These are phyloP conservation scores for Endogone sp. DNA, from an alignment of 192 early-diverging fungal species.

Conservation along the genomic window DNA sequence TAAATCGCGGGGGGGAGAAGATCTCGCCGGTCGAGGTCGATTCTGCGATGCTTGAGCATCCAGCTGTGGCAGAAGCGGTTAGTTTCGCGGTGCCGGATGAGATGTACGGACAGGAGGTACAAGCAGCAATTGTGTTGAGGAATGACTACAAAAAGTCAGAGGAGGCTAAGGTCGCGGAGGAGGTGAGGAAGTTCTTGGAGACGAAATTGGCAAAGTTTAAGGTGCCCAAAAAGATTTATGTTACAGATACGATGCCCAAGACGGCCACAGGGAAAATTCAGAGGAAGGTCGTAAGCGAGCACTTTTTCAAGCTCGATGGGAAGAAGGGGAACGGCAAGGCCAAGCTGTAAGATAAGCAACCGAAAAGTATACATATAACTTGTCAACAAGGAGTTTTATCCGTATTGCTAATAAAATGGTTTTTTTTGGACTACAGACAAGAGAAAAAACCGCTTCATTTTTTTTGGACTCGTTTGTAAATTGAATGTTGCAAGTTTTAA, in stretches of 20 bases:
- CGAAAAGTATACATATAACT: no score
- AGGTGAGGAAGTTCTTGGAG: constrained; percentile 47
- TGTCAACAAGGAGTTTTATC: no score
- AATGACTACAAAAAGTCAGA: background rate
- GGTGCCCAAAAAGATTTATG: constrained; percentile 66
- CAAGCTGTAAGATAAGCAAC: constrained; percentile 33
- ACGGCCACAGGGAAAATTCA: constrained; percentile 77
- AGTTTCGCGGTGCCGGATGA: constrained; percentile 70
- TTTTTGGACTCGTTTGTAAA: no score
- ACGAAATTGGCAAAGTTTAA: constrained; percentile 66
- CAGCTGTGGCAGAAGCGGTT: constrained; percentile 67
- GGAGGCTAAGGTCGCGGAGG: constrained; percentile 21
- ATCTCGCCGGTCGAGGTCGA: constrained; percentile 88
- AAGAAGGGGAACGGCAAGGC: constrained; percentile 13
- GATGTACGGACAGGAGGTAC: constrained; percentile 83
- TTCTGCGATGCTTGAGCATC: constrained; percentile 61
- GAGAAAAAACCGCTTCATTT: no score
- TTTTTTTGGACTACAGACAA: no score
- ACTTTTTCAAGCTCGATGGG: constrained; percentile 42
- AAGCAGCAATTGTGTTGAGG: constrained; percentile 66
- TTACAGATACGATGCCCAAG: constrained; percentile 59
- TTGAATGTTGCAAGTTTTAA: no score
- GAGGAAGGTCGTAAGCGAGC: constrained; percentile 53
- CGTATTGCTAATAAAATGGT: no score
- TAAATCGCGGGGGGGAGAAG: constrained; percentile 89